Evolutionary conservation across 345 rosid genomes (phyloP), one percentile per base, ranked within the genome.

Genomic region (Jatropha curcas): DNA sequence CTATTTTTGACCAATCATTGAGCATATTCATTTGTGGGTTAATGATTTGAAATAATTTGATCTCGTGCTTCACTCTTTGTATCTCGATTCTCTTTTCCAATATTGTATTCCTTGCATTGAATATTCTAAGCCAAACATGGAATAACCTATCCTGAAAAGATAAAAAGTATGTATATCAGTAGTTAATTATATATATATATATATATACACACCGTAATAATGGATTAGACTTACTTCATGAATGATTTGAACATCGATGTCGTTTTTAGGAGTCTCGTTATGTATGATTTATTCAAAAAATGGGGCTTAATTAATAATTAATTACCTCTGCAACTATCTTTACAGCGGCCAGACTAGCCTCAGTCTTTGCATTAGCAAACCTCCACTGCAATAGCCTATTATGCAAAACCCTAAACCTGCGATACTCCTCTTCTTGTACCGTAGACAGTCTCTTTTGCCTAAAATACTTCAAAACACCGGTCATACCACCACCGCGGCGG

Each of bases 401-500:
- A 33, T 91, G 76, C 13, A 78, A 57, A 27, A 90, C 68, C 66
- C 82, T 82, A 65, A 87, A 81, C 67, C 67, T 76, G 34, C 86
- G 91, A 70, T 77, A 72, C 66, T 85, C 87, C 41, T 84, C 94
- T 61, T 86, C 93, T 45, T 83, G 84, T 16, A 68, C 53, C 11
- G 88, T 78, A n/a, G 83, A 78, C 48, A 79, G 86, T 74, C 84
- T 89, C 85, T 89, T 90, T 66, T 83, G 90, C 76, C 81, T 86
- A 65, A 93, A 86, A 57, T 88, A 89, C 77, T 83, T 89, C 74
- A 89, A 78, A 77, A 93, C 89, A 62, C 90, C 86, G 24, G 84
- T 81, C 14, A 88, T 84, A 0, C 34, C 67, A 24, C 76, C 86
- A n/a, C 86, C 77, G 30, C 88, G 81, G 55, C n/a, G n/a, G n/a